Conservation (phyloP, 108 stramenopile species). For the Aurantiochytrium sp. region DNA sequence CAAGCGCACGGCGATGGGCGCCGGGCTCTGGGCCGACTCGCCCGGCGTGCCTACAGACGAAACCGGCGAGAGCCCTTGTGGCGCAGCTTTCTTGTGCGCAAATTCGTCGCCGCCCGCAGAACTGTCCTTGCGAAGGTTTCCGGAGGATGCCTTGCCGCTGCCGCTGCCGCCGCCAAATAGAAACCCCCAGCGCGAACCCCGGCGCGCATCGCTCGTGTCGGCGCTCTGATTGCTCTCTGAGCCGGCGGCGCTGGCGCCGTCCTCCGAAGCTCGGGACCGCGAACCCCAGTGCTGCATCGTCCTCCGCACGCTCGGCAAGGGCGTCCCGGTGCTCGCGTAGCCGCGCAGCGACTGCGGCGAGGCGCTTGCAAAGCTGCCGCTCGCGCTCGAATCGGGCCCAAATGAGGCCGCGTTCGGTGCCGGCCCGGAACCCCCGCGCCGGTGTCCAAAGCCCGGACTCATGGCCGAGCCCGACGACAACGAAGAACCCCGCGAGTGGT, state of each 20-base stretch:
- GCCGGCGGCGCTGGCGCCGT: neutral
- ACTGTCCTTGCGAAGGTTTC: too few relatives aligned
- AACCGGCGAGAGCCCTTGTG: too few relatives aligned
- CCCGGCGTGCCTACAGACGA: too few relatives aligned
- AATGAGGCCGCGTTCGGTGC: neutral
- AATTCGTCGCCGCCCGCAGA: too few relatives aligned
- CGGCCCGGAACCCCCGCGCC: neutral
- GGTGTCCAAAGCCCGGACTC: too few relatives aligned
- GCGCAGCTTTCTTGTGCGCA: too few relatives aligned
- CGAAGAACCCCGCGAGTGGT: neutral
- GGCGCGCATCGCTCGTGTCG: neutral
- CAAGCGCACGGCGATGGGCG: too few relatives aligned
- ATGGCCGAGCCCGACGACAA: too few relatives aligned
- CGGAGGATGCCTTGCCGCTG: too few relatives aligned
- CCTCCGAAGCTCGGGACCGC: neutral
- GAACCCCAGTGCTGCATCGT: constrained; percentile 29
- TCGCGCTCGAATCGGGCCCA: neutral
- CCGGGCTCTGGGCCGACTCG: too few relatives aligned
- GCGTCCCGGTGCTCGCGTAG: neutral
- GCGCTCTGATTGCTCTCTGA: neutral
- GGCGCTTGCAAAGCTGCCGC: neutral
- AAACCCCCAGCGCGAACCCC: neutral
- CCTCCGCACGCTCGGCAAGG: neutral
- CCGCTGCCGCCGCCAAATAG: too few relatives aligned
- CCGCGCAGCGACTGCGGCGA: neutral